A percentile compares a stretch with the other conserved stretches of the same genome.
phyloP scores from a whole-genome alignment of 176 grass and related monocot genomes.

The Musa acuminata region DNA sequence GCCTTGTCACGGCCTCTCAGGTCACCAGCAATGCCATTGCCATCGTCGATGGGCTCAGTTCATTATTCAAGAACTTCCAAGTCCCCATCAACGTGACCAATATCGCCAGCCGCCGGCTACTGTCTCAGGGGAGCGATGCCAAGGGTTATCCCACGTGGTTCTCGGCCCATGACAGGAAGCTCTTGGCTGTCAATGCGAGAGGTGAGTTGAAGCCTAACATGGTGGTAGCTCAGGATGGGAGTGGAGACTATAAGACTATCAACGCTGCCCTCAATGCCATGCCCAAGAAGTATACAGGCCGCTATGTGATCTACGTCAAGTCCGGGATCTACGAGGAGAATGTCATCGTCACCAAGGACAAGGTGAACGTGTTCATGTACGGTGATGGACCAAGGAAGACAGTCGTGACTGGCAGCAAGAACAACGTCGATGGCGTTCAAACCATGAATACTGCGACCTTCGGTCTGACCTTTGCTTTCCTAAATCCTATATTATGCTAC shows the following conservation, averaged over 20 bases:
- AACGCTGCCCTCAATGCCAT: slow-evolving; percentile 40
- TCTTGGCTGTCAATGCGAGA: not conserved
- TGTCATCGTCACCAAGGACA: slow-evolving; percentile 31
- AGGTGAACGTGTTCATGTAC: slow-evolving; percentile 38
- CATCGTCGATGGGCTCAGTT: no score
- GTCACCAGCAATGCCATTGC: no score
- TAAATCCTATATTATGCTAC: not conserved
- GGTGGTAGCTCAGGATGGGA: slow-evolving; percentile 51
- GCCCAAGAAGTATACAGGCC: slow-evolving; percentile 14
- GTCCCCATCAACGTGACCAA: no score
- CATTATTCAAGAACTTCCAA: no score
- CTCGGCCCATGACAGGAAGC: not conserved
- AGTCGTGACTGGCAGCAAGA: slow-evolving; percentile 33
- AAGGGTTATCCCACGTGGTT: not conserved
- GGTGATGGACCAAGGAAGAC: slow-evolving; percentile 42
- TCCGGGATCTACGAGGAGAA: slow-evolving; percentile 49
- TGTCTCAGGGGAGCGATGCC: not conserved
- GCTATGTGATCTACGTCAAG: slow-evolving; percentile 59
- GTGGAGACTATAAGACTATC: slow-evolving; percentile 57
- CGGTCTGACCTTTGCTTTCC: slow-evolving; percentile 7
- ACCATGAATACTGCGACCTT: slow-evolving; percentile 62
- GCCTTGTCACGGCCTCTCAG: no score
- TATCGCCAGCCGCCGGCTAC: not conserved
- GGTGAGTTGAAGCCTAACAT: not conserved
- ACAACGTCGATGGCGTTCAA: slow-evolving; percentile 27